Evolutionary conservation across 176 grass and related monocot genomes (phyloP), one percentile per base, ranked within the genome.

Genomic region (Paspalum notatum): DNA sequence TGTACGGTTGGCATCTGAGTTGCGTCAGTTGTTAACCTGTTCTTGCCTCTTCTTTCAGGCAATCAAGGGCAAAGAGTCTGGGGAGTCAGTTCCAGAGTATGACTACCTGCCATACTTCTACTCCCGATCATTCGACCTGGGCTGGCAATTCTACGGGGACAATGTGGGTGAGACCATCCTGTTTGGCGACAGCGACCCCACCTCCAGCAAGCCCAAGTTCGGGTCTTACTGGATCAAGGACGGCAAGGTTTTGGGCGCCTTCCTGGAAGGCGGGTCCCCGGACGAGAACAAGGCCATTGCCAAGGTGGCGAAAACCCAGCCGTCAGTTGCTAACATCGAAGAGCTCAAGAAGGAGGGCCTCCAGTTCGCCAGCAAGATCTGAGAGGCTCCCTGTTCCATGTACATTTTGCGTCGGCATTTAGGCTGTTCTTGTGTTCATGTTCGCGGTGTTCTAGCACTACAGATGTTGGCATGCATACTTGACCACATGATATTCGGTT

Each of bases 191-290:
- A 89, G 65, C 24, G 86, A 94, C 37, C 92, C 92, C 3, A 22
- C 83, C 51, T 87, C 88, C 0, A 72, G 88, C 50, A 94, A 94
- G 54, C 92, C 92, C 25, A 94, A 94, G 80, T 98, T 98, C 27
- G 95, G 95, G 14, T 92, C 95, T 0, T 98, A 98, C 86, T 98
- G 95, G 95, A 89, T 98, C 66, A 93, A 98, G 66, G 95, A 98
- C 49, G 86, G 88, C 50, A 98, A 94, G 85, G 83, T 98, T 5
- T 22, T 94, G 1, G 95, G 95, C 0, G 90, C 86, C 74, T 98
- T 98, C 86, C 88, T 98, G 6, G 95, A 98, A 81, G 95, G 95
- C 9, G 96, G 96, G 66, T 91, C 86, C 37, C 43, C 84, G 0
- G 96, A 98, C 7, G 96, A 98, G 78, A 90, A 91, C 76, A 88